phyloP scores from a whole-genome alignment of 169 alveolate species.

The Condylostoma magnum region DNA sequence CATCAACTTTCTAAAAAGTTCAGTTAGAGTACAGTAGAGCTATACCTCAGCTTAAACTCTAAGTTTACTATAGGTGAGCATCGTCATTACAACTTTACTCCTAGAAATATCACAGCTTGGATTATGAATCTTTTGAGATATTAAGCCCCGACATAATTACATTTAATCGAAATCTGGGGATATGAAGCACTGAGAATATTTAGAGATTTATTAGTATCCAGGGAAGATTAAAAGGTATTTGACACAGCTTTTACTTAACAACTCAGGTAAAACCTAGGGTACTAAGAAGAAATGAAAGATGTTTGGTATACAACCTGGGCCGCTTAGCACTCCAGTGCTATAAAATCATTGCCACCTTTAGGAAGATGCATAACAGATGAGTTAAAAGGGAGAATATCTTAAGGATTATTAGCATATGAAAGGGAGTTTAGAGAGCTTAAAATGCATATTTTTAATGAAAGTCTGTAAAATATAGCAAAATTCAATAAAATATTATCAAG shows the following conservation, averaged over 20 bases:
- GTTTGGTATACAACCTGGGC: conserved; percentile 57
- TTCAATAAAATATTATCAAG: conserved; percentile 79
- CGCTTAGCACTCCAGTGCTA: conserved; percentile 28
- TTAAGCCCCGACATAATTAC: conserved; percentile 55
- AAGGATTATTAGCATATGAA: conserved; percentile 79
- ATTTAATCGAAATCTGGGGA: conserved; percentile 60
- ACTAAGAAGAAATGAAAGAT: conserved; percentile 49
- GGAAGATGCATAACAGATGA: conserved; percentile 23
- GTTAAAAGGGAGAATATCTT: conserved; percentile 39
- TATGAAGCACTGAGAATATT: conserved; percentile 85
- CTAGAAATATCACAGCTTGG: conserved; percentile 86
- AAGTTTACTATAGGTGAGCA: conserved; percentile 84
- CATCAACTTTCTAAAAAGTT: conserved; percentile 37
- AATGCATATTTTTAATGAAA: conserved; percentile 81
- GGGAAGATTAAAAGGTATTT: conserved; percentile 66
- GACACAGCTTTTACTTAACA: conserved; percentile 59
- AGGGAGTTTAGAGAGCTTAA: conserved; percentile 86
- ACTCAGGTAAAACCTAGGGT: conserved; percentile 51
- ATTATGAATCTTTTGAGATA: conserved; percentile 80
- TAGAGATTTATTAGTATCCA: conserved; percentile 86
- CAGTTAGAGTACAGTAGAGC: conserved; percentile 72
- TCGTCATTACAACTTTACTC: conserved; percentile 89
- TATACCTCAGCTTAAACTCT: conserved; percentile 61
- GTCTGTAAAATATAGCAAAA: conserved; percentile 65
- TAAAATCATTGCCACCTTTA: conserved; percentile 33